Conservation (phyloP, 129 eudicot genomes). For the Saussurea involucrata region DNA sequence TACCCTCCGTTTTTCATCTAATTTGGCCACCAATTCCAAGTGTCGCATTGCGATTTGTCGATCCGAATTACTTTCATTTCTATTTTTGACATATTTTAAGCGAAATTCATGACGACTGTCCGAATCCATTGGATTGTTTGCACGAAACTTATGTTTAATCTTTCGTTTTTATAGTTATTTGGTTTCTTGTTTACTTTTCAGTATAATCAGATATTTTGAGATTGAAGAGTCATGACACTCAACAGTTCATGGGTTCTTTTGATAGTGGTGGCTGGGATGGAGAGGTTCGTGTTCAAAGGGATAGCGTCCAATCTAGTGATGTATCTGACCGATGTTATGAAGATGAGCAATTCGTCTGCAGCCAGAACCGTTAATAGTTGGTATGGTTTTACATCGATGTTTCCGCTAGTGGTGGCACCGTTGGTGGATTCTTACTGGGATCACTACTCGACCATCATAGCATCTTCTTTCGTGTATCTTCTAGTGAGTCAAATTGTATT, state of each 20-base stretch:
- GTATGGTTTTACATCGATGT: conserved; percentile 84
- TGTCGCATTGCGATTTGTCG: not conserved
- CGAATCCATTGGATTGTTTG: not conserved
- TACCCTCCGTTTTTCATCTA: not conserved
- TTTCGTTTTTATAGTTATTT: not conserved
- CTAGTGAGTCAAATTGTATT: conserved; percentile 28
- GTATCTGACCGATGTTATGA: conserved; percentile 65
- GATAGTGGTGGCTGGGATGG: conserved; percentile 89
- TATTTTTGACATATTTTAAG: not conserved
- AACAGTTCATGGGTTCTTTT: conserved; percentile 71
- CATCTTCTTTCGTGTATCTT: conserved; percentile 58
- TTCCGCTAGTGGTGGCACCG: conserved; percentile 79
- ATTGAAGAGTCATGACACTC: conserved; percentile 19
- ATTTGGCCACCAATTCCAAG: not conserved
- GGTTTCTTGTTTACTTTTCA: not conserved
- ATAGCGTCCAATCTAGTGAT: conserved; percentile 94
- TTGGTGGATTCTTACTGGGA: conserved; percentile 83
- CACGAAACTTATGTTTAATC: not conserved
- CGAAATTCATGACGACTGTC: not conserved
- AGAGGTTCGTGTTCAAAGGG: conserved; percentile 92
- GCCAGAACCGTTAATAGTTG: conserved; percentile 75
- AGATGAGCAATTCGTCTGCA: conserved; percentile 85
- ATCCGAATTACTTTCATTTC: not conserved
- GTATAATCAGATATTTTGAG: not conserved
- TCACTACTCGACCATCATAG: conserved; percentile 61